phyloP scores from a whole-genome alignment of 768 basidiomycete species.

The Mycena indigotica region DNA sequence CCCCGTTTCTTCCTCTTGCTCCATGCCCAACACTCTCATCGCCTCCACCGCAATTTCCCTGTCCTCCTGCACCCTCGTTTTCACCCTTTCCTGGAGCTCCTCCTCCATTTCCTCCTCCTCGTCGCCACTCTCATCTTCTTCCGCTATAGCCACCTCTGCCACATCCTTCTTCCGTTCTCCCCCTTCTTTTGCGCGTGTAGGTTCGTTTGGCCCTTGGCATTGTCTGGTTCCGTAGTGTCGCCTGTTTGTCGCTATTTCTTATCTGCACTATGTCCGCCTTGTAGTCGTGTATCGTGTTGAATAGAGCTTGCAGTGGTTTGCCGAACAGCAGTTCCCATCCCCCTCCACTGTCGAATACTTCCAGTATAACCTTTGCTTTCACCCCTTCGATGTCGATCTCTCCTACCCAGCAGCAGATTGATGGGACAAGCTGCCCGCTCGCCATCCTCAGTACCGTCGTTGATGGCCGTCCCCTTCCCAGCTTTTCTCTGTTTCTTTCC shows the following conservation, averaged over 20 bases:
- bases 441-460: slow-evolving; percentile 33
- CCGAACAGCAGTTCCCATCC: slow-evolving; percentile 20
- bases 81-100: neutral
- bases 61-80: slow-evolving; percentile 30
- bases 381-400: slow-evolving; percentile 18
- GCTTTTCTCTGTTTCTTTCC: slow-evolving; percentile 5
- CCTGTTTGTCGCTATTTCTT: neutral
- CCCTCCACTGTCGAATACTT: slow-evolving; percentile 28
- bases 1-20: slow-evolving; percentile 34
- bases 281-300: slow-evolving; percentile 22
- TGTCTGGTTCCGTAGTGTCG: slow-evolving; percentile 1
- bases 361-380: slow-evolving; percentile 7
- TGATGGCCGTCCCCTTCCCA: slow-evolving; percentile 21
- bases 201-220: too few species aligned
- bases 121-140: too few species aligned
- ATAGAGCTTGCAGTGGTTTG: slow-evolving; percentile 21
- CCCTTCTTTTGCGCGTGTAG: neutral
- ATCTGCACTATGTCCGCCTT: slow-evolving; percentile 6
- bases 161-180: neutral
- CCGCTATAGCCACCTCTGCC: neutral
- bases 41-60: slow-evolving; percentile 31
- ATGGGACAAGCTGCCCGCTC: slow-evolving; percentile 27
- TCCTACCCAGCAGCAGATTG: slow-evolving; percentile 26
- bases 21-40: too few species aligned
- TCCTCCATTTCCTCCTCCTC: too few species aligned